These are phyloP conservation scores for Immersiella caudata DNA, from an alignment of 495 filamentous ascomycete species.

Conservation along the genomic window DNA sequence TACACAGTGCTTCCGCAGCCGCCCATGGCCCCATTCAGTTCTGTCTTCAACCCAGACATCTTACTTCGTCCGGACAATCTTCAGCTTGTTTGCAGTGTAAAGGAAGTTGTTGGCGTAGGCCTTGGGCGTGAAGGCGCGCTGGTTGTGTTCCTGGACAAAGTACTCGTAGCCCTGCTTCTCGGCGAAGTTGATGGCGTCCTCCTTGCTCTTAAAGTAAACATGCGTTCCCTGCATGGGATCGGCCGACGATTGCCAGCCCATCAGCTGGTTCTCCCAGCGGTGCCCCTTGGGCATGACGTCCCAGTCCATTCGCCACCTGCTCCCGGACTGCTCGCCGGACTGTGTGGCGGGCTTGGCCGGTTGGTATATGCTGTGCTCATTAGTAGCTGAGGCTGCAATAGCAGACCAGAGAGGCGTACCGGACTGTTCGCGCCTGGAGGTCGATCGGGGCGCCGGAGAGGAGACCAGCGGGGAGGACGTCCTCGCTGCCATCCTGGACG, in stretches of 20 bases:
- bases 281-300: constrained; percentile 83
- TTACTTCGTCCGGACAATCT: constrained; percentile 90
- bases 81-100: constrained; percentile 81
- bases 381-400: background rate
- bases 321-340: constrained; percentile 78
- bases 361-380: constrained; percentile 79
- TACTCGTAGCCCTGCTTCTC: constrained; percentile 99
- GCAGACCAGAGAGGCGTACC: constrained; percentile 55
- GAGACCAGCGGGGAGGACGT: constrained; percentile 74
- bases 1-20: background rate
- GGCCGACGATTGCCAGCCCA: constrained; percentile 97
- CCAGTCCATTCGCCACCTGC: constrained; percentile 98
- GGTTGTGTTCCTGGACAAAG: constrained; percentile 96
- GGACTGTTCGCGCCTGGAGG: constrained; percentile 87
- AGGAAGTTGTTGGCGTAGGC: constrained; percentile 96
- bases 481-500: constrained; percentile 88
- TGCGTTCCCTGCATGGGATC: constrained; percentile 91
- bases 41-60: constrained; percentile 24
- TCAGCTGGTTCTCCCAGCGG: constrained; percentile 97
- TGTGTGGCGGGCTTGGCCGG: constrained; percentile 91
- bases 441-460: constrained; percentile 93
- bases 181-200: constrained; percentile 92
- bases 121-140: constrained; percentile 82
- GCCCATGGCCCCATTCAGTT: background rate
- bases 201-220: constrained; percentile 88